phyloP scores from a whole-genome alignment of 305 asterid genomes.

The Rubia peregrina region DNA sequence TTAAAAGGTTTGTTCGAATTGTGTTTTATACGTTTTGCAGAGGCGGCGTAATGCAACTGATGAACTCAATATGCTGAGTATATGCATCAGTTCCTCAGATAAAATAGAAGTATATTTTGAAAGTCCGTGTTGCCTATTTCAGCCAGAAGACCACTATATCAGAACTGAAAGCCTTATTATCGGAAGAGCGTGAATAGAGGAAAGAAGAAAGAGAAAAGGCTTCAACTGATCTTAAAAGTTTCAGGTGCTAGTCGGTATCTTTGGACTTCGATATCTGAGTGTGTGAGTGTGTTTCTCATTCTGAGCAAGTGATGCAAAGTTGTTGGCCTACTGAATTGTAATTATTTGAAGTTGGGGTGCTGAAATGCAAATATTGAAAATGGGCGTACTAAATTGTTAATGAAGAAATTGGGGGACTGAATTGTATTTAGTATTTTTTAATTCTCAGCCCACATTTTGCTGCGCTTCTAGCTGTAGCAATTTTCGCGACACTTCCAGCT shows the following conservation, averaged over 20 bases:
- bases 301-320: conserved; percentile 56
- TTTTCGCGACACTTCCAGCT: too few species aligned
- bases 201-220: conserved; percentile 89
- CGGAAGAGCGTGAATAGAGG: conserved; percentile 92
- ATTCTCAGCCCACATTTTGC: too few species aligned
- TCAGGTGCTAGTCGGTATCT: conserved; percentile 42
- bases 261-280: conserved; percentile 4
- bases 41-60: conserved; percentile 92
- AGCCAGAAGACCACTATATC: conserved; percentile 85
- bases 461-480: too few species aligned
- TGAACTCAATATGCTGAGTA: conserved; percentile 91
- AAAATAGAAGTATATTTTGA: neutral
- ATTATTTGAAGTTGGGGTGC: too few species aligned
- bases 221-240: conserved; percentile 63
- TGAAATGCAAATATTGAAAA: too few species aligned
- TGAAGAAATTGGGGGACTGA: too few species aligned
- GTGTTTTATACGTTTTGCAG: conserved; percentile 34
- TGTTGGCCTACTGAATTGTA: too few species aligned
- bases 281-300: neutral
- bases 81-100: conserved; percentile 14
- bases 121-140: conserved; percentile 28
- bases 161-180: conserved; percentile 64
- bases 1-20: neutral
- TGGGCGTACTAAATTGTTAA: too few species aligned
- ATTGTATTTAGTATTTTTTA: too few species aligned